These are phyloP conservation scores for Lecanicillium sp. DNA, from an alignment of 2,329 filamentous ascomycete species.

Conservation along the genomic window DNA sequence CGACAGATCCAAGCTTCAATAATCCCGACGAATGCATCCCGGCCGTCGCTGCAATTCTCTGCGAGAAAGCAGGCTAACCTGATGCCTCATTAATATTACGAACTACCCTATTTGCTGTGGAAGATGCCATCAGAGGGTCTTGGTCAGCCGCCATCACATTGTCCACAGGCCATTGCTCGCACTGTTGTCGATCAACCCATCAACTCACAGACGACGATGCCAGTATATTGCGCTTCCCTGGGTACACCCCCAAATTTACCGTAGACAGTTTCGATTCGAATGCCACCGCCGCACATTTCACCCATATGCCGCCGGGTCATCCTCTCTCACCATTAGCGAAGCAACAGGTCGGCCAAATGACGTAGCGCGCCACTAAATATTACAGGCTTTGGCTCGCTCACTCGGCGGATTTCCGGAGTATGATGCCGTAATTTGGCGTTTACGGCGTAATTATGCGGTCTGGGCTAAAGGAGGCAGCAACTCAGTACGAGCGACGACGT, in stretches of 20 bases:
- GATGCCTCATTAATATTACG: background rate
- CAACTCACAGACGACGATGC: background rate
- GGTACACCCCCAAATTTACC: background rate
- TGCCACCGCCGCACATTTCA: background rate
- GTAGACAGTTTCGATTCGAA: background rate
- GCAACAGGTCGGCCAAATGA: too few species aligned
- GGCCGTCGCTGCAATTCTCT: background rate
- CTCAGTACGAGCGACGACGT: too few species aligned
- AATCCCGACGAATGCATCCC: background rate
- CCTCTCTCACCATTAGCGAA: too few species aligned
- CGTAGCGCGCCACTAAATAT: too few species aligned
- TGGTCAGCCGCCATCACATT: slow-evolving; percentile 1
- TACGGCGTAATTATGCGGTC: too few species aligned
- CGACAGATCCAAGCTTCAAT: background rate
- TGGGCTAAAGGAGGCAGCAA: too few species aligned
- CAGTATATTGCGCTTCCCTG: background rate
- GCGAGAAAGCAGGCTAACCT: background rate
- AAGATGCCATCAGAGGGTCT: background rate
- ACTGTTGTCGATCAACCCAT: background rate
- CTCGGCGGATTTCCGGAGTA: too few species aligned
- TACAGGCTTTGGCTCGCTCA: too few species aligned
- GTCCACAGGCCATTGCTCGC: background rate
- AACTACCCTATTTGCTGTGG: background rate
- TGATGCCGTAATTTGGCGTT: too few species aligned
- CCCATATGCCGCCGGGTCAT: too few species aligned